phyloP scores from a whole-genome alignment of 2,329 filamentous ascomycete species.

The Nigrograna mackinnonii region DNA sequence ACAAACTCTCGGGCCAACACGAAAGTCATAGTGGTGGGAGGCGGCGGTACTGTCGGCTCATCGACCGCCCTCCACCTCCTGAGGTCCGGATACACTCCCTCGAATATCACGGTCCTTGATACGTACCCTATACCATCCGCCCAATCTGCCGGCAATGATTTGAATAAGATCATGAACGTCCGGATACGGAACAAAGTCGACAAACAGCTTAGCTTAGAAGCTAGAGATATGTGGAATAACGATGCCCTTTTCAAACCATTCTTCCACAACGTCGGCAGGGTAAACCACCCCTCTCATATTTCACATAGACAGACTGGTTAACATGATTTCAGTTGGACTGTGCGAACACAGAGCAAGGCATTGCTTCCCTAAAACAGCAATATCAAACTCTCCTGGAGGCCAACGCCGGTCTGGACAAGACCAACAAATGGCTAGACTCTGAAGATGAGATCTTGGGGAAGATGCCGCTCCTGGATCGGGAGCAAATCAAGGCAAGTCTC shows the following conservation, averaged over 20 bases:
- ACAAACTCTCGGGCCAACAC: constrained; percentile 17
- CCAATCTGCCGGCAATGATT: constrained; percentile 55
- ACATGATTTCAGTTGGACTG: constrained; percentile 28
- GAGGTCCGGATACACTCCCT: constrained; percentile 50
- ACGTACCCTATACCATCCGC: constrained; percentile 50
- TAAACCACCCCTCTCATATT: constrained; percentile 7
- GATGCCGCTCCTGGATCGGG: constrained; percentile 42
- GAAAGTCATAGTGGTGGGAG: constrained; percentile 49
- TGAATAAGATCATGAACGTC: constrained; percentile 53
- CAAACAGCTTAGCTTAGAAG: constrained; percentile 32
- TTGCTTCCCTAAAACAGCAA: constrained; percentile 35
- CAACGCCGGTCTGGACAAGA: constrained; percentile 37
- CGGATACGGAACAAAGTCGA: constrained; percentile 45
- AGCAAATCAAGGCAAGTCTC: constrained; percentile 43
- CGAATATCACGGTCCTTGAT: constrained; percentile 54
- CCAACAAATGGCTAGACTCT: constrained; percentile 47
- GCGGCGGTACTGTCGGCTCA: constrained; percentile 57
- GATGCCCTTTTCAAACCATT: constrained; percentile 51
- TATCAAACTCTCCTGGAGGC: constrained; percentile 42
- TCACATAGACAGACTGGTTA: constrained; percentile 1
- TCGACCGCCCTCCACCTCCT: constrained; percentile 58
- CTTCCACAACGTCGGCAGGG: constrained; percentile 51
- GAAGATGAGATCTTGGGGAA: constrained; percentile 50
- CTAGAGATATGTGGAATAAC: constrained; percentile 46
- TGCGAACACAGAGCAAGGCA: constrained; percentile 41